phyloP scores from a whole-genome alignment of 2,329 filamentous ascomycete species.

The Fusarium sp. region DNA sequence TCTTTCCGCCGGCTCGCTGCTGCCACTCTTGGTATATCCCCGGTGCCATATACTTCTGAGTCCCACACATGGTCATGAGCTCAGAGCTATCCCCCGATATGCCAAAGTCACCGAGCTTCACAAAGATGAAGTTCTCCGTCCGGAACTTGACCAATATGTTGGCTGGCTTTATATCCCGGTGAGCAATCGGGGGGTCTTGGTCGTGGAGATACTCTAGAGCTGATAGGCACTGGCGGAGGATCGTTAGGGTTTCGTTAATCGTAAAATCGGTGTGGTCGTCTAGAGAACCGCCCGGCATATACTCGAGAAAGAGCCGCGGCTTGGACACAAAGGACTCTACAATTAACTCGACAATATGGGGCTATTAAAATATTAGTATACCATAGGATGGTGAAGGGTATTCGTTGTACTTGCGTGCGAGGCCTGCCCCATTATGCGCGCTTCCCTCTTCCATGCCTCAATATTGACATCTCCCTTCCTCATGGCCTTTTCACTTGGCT shows the following conservation, averaged over 20 bases:
- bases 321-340: not conserved
- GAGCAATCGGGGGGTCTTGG: constrained; percentile 70
- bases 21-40: constrained; percentile 67
- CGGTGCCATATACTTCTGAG: constrained; percentile 88
- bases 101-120: constrained; percentile 93
- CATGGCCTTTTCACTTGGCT: not conserved
- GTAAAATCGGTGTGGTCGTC: not conserved
- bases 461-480: not conserved
- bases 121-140: constrained; percentile 77
- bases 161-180: constrained; percentile 93
- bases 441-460: not conserved
- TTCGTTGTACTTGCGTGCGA: not conserved
- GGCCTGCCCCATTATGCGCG: not conserved
- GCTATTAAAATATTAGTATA: not conserved
- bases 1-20: not conserved
- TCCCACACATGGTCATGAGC: constrained; percentile 89
- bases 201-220: constrained; percentile 34
- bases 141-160: constrained; percentile 82
- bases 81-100: constrained; percentile 94
- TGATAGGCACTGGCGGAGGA: constrained; percentile 26
- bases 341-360: not conserved
- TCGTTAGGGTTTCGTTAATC: constrained; percentile 14
- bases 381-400: no score
- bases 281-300: constrained; percentile 14
- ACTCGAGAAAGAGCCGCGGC: constrained; percentile 23